Conservation (phyloP, 208 protist species). For the Blastocrithidia nonstop region DNA sequence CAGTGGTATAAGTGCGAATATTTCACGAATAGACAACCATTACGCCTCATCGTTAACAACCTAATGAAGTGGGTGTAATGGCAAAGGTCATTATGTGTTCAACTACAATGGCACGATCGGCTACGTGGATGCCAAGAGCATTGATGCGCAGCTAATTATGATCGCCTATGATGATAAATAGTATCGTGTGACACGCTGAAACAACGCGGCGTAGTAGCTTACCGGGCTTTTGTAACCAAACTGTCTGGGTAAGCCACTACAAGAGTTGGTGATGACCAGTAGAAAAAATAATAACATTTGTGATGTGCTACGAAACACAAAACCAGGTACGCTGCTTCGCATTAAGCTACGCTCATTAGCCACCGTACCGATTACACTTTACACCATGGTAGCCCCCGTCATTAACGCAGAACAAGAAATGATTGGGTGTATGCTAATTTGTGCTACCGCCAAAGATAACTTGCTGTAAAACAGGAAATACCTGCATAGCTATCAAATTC, state of each 20-base stretch:
- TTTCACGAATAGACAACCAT: too few relatives aligned
- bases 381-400: constrained; percentile 61
- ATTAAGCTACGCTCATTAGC: constrained; percentile 70
- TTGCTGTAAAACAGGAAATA: constrained; percentile 61
- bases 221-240: constrained; percentile 70
- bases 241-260: constrained; percentile 72
- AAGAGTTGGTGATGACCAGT: constrained; percentile 57
- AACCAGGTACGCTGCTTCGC: constrained; percentile 29
- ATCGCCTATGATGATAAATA: constrained; percentile 67
- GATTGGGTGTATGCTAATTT: constrained; percentile 76
- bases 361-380: constrained; percentile 50
- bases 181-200: constrained; percentile 73
- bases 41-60: too few relatives aligned
- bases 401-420: constrained; percentile 21
- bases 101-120: too few relatives aligned
- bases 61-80: too few relatives aligned
- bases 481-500: constrained; percentile 64
- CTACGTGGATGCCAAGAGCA: constrained; percentile 72
- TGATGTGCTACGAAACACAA: constrained; percentile 17
- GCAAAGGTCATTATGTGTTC: constrained; percentile 9
- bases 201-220: constrained; percentile 68
- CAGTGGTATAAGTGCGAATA: too few relatives aligned
- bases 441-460: constrained; percentile 72
- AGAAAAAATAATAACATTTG: constrained; percentile 31
- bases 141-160: constrained; percentile 79